phyloP scores from a whole-genome alignment of 1,139 yeast species.

The Taiozyma sp. region DNA sequence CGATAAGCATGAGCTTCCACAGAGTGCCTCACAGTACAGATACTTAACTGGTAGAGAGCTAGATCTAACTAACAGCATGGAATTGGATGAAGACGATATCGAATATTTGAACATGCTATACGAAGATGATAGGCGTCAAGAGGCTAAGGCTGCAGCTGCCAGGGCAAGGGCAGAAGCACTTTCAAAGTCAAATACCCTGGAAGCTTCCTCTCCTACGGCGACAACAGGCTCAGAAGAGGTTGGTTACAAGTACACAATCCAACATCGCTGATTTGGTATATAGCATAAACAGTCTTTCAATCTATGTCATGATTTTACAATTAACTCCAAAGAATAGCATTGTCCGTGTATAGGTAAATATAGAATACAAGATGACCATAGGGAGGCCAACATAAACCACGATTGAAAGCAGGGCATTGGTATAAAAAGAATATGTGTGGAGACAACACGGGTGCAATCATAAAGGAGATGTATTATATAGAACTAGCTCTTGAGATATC shows the following conservation, averaged over 20 bases:
- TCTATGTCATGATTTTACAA: background rate
- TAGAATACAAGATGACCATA: background rate
- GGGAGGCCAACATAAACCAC: constrained; percentile 4
- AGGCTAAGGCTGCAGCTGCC: background rate
- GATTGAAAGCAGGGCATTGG: constrained; percentile 4
- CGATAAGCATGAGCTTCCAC: constrained; percentile 11
- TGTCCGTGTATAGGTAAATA: background rate
- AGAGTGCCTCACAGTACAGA: constrained; percentile 1
- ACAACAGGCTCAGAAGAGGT: background rate
- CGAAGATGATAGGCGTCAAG: constrained; percentile 6
- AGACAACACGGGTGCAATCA: background rate
- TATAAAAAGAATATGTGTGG: background rate
- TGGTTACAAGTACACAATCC: background rate
- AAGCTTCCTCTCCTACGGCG: background rate
- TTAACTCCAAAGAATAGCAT: background rate
- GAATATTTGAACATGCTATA: constrained; percentile 19
- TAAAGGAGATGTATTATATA: background rate
- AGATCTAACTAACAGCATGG: constrained; percentile 6
- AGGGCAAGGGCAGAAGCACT: background rate
- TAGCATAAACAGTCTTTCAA: background rate
- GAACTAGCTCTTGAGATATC: background rate
- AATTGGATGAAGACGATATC: constrained; percentile 22
- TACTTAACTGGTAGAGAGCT: constrained; percentile 2
- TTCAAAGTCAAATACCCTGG: background rate
- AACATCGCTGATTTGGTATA: background rate